Evolutionary conservation across 768 basidiomycete genomes (phyloP).

Genomic region (Hygrocybe coccinea): DNA sequence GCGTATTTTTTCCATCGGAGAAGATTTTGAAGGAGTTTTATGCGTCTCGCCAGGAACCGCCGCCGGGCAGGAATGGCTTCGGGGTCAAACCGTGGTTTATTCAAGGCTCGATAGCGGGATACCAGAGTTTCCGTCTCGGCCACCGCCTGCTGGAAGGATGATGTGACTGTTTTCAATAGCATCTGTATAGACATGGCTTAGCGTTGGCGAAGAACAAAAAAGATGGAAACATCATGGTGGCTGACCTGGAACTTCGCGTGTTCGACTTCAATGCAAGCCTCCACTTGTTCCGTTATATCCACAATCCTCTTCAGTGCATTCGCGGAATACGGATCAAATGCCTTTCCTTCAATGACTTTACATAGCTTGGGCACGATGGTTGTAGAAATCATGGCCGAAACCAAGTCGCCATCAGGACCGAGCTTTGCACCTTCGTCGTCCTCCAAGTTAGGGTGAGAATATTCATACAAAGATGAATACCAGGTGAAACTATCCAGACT

Average conservation of each 20-base stretch:
- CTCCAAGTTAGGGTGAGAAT: slow-evolving; percentile 53
- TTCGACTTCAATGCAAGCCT: slow-evolving; percentile 63
- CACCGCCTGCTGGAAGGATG: slow-evolving; percentile 52
- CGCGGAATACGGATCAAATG: slow-evolving; percentile 75
- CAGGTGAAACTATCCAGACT: slow-evolving; percentile 78
- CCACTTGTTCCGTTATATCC: slow-evolving; percentile 77
- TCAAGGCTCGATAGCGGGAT: slow-evolving; percentile 41
- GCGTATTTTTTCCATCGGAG: slow-evolving; percentile 72
- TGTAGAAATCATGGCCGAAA: slow-evolving; percentile 83
- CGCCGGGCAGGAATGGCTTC: slow-evolving; percentile 65
- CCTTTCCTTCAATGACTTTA: slow-evolving; percentile 73
- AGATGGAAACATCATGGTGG: background rate
- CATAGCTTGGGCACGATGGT: slow-evolving; percentile 71
- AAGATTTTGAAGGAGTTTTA: slow-evolving; percentile 72
- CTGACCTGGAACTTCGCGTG: slow-evolving; percentile 62
- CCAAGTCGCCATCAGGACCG: slow-evolving; percentile 82
- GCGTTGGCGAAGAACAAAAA: background rate
- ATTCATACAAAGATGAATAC: slow-evolving; percentile 75
- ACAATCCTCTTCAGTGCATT: slow-evolving; percentile 55
- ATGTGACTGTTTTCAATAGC: slow-evolving; percentile 50
- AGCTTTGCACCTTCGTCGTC: slow-evolving; percentile 50
- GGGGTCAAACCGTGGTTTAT: slow-evolving; percentile 61
- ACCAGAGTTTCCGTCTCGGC: slow-evolving; percentile 47
- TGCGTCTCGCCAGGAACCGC: slow-evolving; percentile 59
- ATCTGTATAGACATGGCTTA: slow-evolving; percentile 33